Evolutionary conservation across 768 basidiomycete species (phyloP).

Genomic region (Cubamyces sp.): DNA sequence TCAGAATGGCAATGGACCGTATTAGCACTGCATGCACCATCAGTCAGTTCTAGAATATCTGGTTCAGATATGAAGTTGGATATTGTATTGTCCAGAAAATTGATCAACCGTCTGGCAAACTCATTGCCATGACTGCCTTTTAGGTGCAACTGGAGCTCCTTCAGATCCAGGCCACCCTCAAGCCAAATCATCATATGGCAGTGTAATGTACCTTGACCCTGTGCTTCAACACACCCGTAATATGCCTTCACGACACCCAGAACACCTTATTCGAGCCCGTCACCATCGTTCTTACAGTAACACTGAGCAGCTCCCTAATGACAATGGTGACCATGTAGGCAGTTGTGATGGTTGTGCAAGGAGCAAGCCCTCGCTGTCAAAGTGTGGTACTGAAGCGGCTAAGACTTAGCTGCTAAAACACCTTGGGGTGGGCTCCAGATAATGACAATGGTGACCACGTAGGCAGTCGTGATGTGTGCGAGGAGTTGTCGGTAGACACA

Average conservation of each 20-base stretch:
- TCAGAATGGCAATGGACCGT: neutral
- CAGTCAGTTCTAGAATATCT: too few species aligned
- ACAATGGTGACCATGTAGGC: too few species aligned
- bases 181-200: constrained; percentile 4
- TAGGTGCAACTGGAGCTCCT: constrained; percentile 2
- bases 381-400: too few species aligned
- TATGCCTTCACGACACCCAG: constrained; percentile 40
- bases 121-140: neutral
- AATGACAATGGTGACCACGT: too few species aligned
- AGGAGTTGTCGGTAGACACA: too few species aligned
- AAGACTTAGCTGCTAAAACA: too few species aligned
- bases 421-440: too few species aligned
- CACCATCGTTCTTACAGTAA: neutral
- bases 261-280: constrained; percentile 32
- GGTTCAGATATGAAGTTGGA: too few species aligned
- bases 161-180: neutral
- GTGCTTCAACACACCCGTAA: constrained; percentile 37
- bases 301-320: neutral
- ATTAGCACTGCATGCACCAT: too few species aligned
- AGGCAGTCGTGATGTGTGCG: too few species aligned
- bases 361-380: too few species aligned
- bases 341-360: too few species aligned
- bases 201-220: neutral
- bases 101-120: neutral
- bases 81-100: neutral